phyloP scores from a whole-genome alignment of 768 basidiomycete genomes.

The Tricholoma furcatifolium region DNA sequence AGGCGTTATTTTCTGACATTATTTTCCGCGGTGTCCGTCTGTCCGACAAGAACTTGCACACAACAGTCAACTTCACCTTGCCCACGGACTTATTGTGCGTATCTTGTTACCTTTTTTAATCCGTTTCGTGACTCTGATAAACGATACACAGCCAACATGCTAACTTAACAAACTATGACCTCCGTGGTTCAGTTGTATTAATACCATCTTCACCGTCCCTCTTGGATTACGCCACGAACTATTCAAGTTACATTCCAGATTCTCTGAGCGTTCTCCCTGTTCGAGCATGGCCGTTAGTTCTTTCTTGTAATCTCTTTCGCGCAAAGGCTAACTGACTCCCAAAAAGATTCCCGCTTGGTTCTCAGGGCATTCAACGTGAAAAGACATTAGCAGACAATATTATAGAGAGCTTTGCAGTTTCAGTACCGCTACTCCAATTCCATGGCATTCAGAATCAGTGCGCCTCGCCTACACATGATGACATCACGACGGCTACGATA shows the following conservation, averaged over 20 bases:
- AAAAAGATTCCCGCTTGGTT: slow-evolving; percentile 7
- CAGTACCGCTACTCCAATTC: slow-evolving; percentile 31
- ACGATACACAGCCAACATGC: not conserved
- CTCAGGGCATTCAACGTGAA: not conserved
- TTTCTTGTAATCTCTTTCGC: not conserved
- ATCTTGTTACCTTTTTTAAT: not conserved
- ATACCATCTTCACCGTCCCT: slow-evolving; percentile 8
- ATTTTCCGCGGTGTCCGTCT: slow-evolving; percentile 23
- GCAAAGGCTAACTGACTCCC: not conserved
- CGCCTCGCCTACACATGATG: not conserved
- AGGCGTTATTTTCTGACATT: slow-evolving; percentile 22
- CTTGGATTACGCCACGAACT: slow-evolving; percentile 7
- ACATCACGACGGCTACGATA: no score
- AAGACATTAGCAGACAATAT: slow-evolving; percentile 4
- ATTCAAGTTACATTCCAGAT: slow-evolving; percentile 11
- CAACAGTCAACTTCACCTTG: slow-evolving; percentile 23
- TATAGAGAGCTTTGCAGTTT: slow-evolving; percentile 25
- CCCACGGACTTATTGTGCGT: slow-evolving; percentile 21
- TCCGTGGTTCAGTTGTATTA: slow-evolving; percentile 10
- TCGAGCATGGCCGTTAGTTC: slow-evolving; percentile 10
- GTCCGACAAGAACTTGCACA: slow-evolving; percentile 18
- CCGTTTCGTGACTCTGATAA: not conserved
- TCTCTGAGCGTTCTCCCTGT: slow-evolving; percentile 3
- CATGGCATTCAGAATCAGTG: slow-evolving; percentile 23
- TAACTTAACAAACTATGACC: slow-evolving; percentile 12